Base-by-base conservation (phyloP, 2,329 filamentous ascomycete genomes). In the Colletotrichum nymphaeae region DNA sequence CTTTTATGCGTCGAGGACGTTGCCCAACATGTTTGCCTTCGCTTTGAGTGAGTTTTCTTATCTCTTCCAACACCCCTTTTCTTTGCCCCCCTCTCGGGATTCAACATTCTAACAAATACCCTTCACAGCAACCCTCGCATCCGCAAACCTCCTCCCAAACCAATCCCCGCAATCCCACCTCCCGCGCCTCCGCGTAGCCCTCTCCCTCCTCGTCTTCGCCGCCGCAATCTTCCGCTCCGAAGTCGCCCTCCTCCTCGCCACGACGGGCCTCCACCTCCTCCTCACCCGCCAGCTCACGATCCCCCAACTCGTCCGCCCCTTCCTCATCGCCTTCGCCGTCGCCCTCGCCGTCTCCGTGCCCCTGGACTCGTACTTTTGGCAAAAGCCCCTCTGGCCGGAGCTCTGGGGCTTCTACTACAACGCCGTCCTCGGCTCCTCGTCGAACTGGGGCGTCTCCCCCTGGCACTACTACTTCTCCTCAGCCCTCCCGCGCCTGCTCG, bases 1-100 rank as follows among this genome's bases (percentile, higher is more conserved):
- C 74, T 99, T 95, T 83, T 99, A 99, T 85, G 93, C 95, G 16
- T 97, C 95, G 19, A 89, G 97, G 74, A 97, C 95, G 2, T 85
- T 99, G 76, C 97, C 97, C 2, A 99, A 99, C 81, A 98, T 97
- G 93, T 97, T 98, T 83, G 95, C 97, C 24, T 97, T 98, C 84
- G 90, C 91, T 11, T 84, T 98, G 72, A 94, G 93, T 96, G 86
- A 83, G 92, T 87, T 26, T n/a, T 30, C 9, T 7, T 7, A 2
- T 19, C 1, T 5, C 14, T 14, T 30, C 22, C 46, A 30, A 7
- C 5, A 14, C 32, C 11, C 37, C 19, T 52, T 28, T 37, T 58
- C 16, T 42, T 42, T 1, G 2, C 37, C 37, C 14, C 14, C 37
- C 26, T 42, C 26, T 24, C 32, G 5, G 12, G 12, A 16, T n/a